Percentiles rank a stretch among this genome's conserved stretches.
phyloP scores from a whole-genome alignment of 495 filamentous ascomycete species.

The Hyaloscypha hepaticicola region DNA sequence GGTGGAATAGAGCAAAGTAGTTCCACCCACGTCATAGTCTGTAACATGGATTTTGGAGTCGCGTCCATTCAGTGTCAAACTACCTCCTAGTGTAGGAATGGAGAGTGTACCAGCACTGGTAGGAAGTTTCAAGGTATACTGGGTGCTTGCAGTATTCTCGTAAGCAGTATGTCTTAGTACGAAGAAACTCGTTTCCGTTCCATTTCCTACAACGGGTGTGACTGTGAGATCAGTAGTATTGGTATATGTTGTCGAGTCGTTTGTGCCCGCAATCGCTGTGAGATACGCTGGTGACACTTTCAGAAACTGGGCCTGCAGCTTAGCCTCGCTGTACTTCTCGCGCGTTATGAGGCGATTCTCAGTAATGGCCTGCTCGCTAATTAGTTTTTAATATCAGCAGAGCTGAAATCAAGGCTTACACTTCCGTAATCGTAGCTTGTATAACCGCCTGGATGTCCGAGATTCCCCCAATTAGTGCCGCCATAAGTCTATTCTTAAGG shows the following conservation, averaged over 20 bases:
- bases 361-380: slow-evolving; percentile 46
- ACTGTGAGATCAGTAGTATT: slow-evolving; percentile 47
- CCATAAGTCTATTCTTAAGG: slow-evolving; percentile 35
- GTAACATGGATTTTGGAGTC: slow-evolving; percentile 71
- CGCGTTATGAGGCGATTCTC: slow-evolving; percentile 63
- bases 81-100: slow-evolving; percentile 59
- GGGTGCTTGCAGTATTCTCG: slow-evolving; percentile 49
- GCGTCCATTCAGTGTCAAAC: slow-evolving; percentile 61
- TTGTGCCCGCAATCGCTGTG: slow-evolving; percentile 31
- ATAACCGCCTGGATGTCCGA: slow-evolving; percentile 62
- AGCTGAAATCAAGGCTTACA: neutral
- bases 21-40: slow-evolving; percentile 62
- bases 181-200: slow-evolving; percentile 54
- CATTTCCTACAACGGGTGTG: slow-evolving; percentile 54
- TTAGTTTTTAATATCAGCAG: neutral
- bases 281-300: slow-evolving; percentile 66
- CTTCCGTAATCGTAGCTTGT: slow-evolving; percentile 62
- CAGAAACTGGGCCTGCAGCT: slow-evolving; percentile 67
- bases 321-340: slow-evolving; percentile 76
- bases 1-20: slow-evolving; percentile 66
- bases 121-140: slow-evolving; percentile 59
- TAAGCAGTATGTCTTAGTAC: slow-evolving; percentile 65
- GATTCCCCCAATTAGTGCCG: slow-evolving; percentile 83
- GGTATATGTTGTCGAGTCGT: slow-evolving; percentile 32
- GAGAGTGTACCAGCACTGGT: slow-evolving; percentile 59